A percentile compares a stretch with the other conserved stretches of the same genome.
These are phyloP conservation scores for Thermothelomyces thermophilus DNA, from an alignment of 2,329 filamentous ascomycete genomes.

Conservation along the genomic window DNA sequence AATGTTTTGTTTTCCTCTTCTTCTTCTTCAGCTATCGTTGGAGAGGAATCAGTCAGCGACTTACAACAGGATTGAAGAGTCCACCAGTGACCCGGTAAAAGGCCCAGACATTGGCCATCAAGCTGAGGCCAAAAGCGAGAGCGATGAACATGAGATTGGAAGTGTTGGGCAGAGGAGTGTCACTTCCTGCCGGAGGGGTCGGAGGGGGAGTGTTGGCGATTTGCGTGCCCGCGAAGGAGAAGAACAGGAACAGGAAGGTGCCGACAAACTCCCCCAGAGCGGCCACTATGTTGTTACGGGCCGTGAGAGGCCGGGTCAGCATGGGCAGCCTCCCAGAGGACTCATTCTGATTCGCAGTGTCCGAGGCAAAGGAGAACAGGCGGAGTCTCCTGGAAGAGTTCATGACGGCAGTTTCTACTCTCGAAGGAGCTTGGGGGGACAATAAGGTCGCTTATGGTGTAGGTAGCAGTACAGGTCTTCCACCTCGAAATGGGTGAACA, in stretches of 20 bases:
- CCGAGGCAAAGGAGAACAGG: constrained; percentile 10
- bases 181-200: constrained; percentile 2
- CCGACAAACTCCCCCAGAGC: constrained; percentile 38
- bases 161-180: constrained; percentile 15
- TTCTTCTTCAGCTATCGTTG: too few relatives aligned
- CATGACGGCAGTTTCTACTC: too few relatives aligned
- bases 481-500: too few relatives aligned
- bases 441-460: too few relatives aligned
- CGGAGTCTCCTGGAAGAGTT: too few relatives aligned
- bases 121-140: constrained; percentile 37
- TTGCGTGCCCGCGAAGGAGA: constrained; percentile 33
- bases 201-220: constrained; percentile 23
- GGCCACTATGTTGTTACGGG: constrained; percentile 29
- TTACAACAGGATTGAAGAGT: constrained; percentile 36
- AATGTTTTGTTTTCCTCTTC: too few relatives aligned
- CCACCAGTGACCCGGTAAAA: constrained; percentile 43
- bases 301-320: constrained; percentile 14
- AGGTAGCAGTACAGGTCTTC: too few relatives aligned
- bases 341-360: background rate
- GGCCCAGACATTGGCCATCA: constrained; percentile 43
- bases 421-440: too few relatives aligned
- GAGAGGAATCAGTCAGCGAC: background rate
- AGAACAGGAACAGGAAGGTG: constrained; percentile 39
- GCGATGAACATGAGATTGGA: constrained; percentile 33
- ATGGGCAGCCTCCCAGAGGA: constrained; percentile 15